Evolutionary conservation across 176 grass and related monocot species (phyloP), one percentile per base, ranked within the genome.

Genomic region (Typha latifolia): DNA sequence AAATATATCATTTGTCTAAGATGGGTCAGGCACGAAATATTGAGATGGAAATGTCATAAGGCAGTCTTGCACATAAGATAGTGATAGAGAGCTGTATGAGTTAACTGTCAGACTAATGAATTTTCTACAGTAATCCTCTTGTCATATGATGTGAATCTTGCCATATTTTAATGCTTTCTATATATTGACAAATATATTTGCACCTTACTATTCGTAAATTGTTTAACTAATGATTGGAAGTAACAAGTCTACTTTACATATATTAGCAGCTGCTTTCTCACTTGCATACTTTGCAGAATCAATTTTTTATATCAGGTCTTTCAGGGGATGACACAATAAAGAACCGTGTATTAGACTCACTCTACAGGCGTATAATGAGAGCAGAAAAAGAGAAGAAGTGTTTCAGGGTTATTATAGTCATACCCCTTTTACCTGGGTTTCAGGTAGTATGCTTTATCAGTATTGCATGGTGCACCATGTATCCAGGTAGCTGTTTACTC

Each of bases 261-360:
- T 15, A 12, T 20, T 27, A 64, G 0, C 48, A 12, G 26, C 24
- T 32, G 3, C 32, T 16, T 12, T 24, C 21, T 55, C 12, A 70
- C 27, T 61, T 11, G 24, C 19, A 3, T 53, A 77, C 37, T 86
- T 74, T 67, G 22, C 85, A 97, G 94, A 97, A 97, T 77, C 94
- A 97, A 27, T 97, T 97, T n/a, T 97, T 97, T 65, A 91, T 97
- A 86, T 97, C 94, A 21, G 88, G 94, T 34, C 85, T 97, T 43
- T 90, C 85, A 75, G 94, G 89, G 66, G 94, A 97, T 84, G 89
- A 82, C 31, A 97, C 72, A 4, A 97, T 97, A 67, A 97, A 86
- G 79, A 92, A 93, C 49, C 94, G 85, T 80, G 88, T 97, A 72
- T 80, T 92, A 70, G 88, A 97, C 77, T 88, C 93, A 74, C 69